phyloP scores from a whole-genome alignment of 345 rosid genomes.

The Hibiscus syriacus region DNA sequence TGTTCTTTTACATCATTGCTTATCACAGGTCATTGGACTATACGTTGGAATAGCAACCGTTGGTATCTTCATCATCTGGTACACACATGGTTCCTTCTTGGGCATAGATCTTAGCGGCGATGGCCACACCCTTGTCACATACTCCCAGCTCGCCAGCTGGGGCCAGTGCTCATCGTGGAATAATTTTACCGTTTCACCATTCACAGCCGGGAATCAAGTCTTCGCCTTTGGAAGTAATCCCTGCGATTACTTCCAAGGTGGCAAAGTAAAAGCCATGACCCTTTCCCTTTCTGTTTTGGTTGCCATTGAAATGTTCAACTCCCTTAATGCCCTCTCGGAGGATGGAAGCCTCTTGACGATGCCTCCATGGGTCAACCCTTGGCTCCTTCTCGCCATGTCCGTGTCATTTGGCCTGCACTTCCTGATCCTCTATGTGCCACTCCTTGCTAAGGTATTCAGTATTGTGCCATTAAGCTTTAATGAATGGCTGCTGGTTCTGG shows the following conservation, averaged over 20 bases:
- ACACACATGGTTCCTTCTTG: conserved; percentile 48
- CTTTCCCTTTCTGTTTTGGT: conserved; percentile 67
- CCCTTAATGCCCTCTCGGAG: conserved; percentile 69
- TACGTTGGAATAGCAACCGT: conserved; percentile 68
- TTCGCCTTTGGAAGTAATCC: conserved; percentile 39
- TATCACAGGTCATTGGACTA: conserved; percentile 50
- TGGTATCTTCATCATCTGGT: conserved; percentile 63
- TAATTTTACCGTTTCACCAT: conserved; percentile 41
- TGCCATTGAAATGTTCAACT: conserved; percentile 74
- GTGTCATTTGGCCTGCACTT: conserved; percentile 61
- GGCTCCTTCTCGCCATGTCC: conserved; percentile 57
- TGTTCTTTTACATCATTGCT: neutral
- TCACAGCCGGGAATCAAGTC: conserved; percentile 44
- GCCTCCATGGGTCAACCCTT: conserved; percentile 85
- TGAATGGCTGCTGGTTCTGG: conserved; percentile 66
- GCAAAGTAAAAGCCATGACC: conserved; percentile 64
- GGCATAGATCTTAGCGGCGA: conserved; percentile 56
- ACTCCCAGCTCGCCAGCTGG: conserved; percentile 63
- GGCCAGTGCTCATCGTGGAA: conserved; percentile 57
- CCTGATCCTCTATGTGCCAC: conserved; percentile 57
- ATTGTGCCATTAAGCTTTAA: conserved; percentile 64
- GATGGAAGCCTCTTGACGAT: conserved; percentile 55
- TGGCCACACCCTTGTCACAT: conserved; percentile 52
- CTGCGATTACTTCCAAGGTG: conserved; percentile 53
- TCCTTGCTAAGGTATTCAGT: conserved; percentile 54